phyloP scores from a whole-genome alignment of 2,329 filamentous ascomycete genomes.

The Fusarium siculi region DNA sequence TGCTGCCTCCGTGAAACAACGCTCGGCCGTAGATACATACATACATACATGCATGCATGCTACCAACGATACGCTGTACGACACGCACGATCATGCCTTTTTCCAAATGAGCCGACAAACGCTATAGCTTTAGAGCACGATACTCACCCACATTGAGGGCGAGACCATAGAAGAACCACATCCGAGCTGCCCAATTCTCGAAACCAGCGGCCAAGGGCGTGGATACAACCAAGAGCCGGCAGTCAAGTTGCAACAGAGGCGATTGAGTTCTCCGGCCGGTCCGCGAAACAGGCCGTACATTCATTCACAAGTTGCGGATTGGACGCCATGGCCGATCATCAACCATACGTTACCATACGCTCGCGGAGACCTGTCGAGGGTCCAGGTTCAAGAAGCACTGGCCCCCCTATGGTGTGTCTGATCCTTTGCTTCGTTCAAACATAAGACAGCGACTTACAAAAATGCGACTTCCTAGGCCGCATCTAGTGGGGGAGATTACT shows the following conservation, averaged over 20 bases:
- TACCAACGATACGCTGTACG: constrained; percentile 1
- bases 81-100: constrained; percentile 29
- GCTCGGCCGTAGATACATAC: background rate
- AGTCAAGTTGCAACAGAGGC: constrained; percentile 3
- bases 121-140: constrained; percentile 7
- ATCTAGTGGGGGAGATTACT: constrained; percentile 37
- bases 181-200: background rate
- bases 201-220: constrained; percentile 4
- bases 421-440: background rate
- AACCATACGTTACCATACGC: constrained; percentile 65
- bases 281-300: background rate
- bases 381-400: constrained; percentile 59
- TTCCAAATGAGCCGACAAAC: constrained; percentile 6
- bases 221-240: constrained; percentile 10
- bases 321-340: constrained; percentile 54
- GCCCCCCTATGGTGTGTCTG: constrained; percentile 58
- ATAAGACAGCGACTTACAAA: constrained; percentile 28
- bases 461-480: constrained; percentile 22
- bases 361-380: constrained; percentile 59
- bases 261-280: constrained; percentile 7
- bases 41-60: background rate
- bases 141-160: background rate
- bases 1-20: constrained; percentile 24
- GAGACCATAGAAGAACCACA: constrained; percentile 1
- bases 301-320: constrained; percentile 3